Evolutionary conservation across 2,329 filamentous ascomycete genomes (phyloP), one percentile per base, ranked within the genome.

Genomic region (Cercospora beticola): DNA sequence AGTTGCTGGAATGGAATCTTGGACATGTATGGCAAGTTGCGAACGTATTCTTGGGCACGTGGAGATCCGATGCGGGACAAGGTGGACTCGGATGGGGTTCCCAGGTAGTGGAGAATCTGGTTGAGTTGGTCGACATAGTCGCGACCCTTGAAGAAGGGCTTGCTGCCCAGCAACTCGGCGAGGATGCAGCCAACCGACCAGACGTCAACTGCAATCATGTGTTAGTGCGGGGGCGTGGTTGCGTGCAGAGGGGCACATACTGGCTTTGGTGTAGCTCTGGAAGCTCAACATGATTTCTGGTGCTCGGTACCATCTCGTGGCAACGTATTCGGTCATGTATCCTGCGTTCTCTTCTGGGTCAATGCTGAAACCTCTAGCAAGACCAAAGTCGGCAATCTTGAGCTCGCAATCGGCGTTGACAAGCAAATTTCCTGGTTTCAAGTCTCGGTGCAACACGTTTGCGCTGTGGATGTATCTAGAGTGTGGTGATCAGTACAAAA

Each of bases 201-300:
- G 36, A 99, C 94, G 79, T 99, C 95, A 82, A 99, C 94, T 98
- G 68, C 12, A 64, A 33, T 26, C 26, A 26, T 30, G 28, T 66
- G 71, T 73, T 23, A 72, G 62, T 31, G 49, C 67, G 23, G 54
- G 54, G 28, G 46, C 23, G 40, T 49, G 36, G 36, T 16, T 14
- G 23, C 46, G 12, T 52, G 28, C 6, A 18, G 9, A 21, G 33
- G 54, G 49, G 7, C 5, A 94, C 94, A 67, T 89, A 98, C 95
- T 99, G 75, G 95, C 95, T 93, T 99, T 99, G 77, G 95, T 99
- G 82, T 99, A 99, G 84, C 93, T 97, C 83, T 98, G 94, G 88
- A 99, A 99, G 85, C 93, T 97, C 81, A 99, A 85, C 95, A 99
- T 99, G 76, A 99, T 99, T 82, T 99, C 95, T 5, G 95, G 95